Evolutionary conservation across 2,329 filamentous ascomycete genomes (phyloP).

Genomic region (Fusarium decemcellulare): DNA sequence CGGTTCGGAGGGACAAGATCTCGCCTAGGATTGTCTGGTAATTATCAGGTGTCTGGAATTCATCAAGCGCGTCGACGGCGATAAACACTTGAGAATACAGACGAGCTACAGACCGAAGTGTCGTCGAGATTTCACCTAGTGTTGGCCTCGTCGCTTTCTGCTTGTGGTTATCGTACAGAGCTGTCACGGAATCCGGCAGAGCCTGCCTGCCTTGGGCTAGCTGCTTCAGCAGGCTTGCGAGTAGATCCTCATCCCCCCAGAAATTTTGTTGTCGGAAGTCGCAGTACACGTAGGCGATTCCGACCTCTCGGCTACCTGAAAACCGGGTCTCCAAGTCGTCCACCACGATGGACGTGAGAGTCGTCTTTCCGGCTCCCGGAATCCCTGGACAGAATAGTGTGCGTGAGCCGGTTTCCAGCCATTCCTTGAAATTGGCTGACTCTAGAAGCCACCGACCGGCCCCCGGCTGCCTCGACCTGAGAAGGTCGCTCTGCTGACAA

Average conservation of each 20-base stretch:
- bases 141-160: neutral
- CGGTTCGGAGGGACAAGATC: neutral
- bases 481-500: no score
- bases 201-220: neutral
- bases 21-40: neutral
- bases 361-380: no score
- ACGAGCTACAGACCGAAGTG: neutral
- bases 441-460: no score
- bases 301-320: no score
- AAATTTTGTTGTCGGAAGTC: no score
- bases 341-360: no score
- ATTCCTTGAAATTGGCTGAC: no score
- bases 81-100: neutral
- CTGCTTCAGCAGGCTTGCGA: neutral
- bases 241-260: neutral
- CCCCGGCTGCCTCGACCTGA: no score
- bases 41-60: neutral
- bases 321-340: no score
- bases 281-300: no score
- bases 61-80: conserved; percentile 9
- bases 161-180: neutral
- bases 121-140: neutral
- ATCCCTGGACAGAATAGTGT: no score
- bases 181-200: neutral
- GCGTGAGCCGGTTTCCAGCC: no score